A percentile compares a stretch with the other conserved stretches of the same genome.
Conservation (phyloP, 2,329 filamentous ascomycete genomes). For the Cryoendolithus antarcticus region DNA sequence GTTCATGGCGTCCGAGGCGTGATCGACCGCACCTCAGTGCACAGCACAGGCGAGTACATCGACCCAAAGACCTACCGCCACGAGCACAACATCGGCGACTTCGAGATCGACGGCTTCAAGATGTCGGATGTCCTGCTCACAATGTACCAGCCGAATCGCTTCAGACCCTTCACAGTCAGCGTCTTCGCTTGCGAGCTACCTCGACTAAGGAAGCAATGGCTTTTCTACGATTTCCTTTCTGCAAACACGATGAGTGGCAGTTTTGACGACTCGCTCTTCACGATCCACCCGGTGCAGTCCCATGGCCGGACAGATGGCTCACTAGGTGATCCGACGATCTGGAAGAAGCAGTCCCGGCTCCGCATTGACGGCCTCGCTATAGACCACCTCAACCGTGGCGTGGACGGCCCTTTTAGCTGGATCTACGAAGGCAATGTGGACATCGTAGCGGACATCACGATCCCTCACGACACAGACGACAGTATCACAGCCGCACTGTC, state of each 20-base stretch:
- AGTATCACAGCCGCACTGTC: constrained; percentile 87
- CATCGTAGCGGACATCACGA: constrained; percentile 90
- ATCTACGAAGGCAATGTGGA: constrained; percentile 96
- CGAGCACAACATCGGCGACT: constrained; percentile 80
- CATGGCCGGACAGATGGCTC: constrained; percentile 60
- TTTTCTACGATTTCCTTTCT: constrained; percentile 94
- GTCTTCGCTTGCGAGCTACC: constrained; percentile 94
- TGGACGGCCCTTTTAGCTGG: constrained; percentile 92
- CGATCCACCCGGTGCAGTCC: constrained; percentile 85
- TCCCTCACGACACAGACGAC: constrained; percentile 76
- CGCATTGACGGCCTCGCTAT: constrained; percentile 90
- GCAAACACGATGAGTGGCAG: constrained; percentile 94
- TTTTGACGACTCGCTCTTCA: constrained; percentile 91
- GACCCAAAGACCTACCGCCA: constrained; percentile 83
- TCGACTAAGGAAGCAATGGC: constrained; percentile 84
- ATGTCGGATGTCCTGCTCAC: constrained; percentile 88
- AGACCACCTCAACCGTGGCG: constrained; percentile 86
- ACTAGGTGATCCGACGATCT: constrained; percentile 56
- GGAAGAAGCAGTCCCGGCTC: constrained; percentile 92
- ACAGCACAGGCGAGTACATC: constrained; percentile 49
- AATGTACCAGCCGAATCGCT: constrained; percentile 76
- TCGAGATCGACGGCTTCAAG: constrained; percentile 94
- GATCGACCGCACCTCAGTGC: constrained; percentile 75
- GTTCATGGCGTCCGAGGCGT: constrained; percentile 88
- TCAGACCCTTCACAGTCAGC: constrained; percentile 90